Conservation (phyloP, 495 filamentous ascomycete species). For the Aspergillus baeticus region DNA sequence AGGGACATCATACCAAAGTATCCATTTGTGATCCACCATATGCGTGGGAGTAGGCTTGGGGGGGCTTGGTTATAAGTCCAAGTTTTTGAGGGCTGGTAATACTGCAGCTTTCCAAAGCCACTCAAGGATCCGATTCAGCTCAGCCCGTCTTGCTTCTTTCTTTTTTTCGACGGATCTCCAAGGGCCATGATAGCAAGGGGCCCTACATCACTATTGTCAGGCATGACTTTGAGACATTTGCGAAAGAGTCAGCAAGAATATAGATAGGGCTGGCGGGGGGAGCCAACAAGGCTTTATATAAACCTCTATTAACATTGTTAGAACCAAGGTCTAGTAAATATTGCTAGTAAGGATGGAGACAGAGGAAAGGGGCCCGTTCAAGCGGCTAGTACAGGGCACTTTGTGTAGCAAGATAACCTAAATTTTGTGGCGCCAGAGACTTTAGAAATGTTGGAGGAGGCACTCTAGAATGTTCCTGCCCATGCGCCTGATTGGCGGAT, state of each 20-base stretch:
- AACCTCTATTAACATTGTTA: constrained; percentile 57
- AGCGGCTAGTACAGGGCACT: constrained; percentile 57
- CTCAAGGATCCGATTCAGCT: too few species aligned
- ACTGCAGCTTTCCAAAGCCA: too few species aligned
- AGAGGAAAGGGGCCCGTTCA: constrained; percentile 46
- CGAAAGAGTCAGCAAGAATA: constrained; percentile 42
- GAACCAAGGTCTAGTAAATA: constrained; percentile 51
- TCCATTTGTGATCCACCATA: too few species aligned
- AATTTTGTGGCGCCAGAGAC: constrained; percentile 52
- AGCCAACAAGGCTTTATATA: constrained; percentile 47
- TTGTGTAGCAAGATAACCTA: constrained; percentile 62
- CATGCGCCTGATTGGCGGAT: too few species aligned
- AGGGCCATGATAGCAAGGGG: constrained; percentile 24
- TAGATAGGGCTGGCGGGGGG: constrained; percentile 38
- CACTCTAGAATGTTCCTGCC: too few species aligned
- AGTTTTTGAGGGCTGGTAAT: too few species aligned
- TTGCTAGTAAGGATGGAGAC: constrained; percentile 36
- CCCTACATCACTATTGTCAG: constrained; percentile 57
- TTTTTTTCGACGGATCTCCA: too few species aligned
- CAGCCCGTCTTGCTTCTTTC: too few species aligned
- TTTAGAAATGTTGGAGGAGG: constrained; percentile 29
- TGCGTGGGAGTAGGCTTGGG: too few species aligned
- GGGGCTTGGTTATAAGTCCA: too few species aligned
- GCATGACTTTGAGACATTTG: constrained; percentile 60
- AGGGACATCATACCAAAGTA: too few species aligned